Evolutionary conservation across 768 basidiomycete genomes (phyloP), one percentile per base, ranked within the genome.

Genomic region (Calocybe cyanea): DNA sequence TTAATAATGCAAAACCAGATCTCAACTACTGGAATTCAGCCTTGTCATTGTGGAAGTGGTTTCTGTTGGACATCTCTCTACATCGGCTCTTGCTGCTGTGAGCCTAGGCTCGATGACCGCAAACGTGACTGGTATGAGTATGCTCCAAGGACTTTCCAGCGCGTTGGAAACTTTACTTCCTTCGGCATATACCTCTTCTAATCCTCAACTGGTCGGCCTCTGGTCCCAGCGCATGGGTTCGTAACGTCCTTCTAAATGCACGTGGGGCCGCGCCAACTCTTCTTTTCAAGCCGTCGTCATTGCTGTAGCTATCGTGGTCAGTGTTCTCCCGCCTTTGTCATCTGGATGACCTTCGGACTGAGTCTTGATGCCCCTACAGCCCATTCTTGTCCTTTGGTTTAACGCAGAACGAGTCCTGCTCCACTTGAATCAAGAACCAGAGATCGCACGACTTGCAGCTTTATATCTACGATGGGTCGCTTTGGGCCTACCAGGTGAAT

Each of bases 101-200:
- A 83, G 81, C 18, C 64, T 87, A 9, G 83, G 76, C 1, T 80
- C 78, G 11, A 84, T 87, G 81, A 84, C 83, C 0, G 79, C 78
- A 13, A 77, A 73, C 42, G 80, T 83, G 10, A 81, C 86, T 2
- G 85, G 78, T 2, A 84, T 83, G 53, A 85, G 81, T 52, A 83
- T 93, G 43, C 67, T 92, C 7, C 84, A 85, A 51, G 90, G 91
- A 14, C 78, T 93, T 43, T 70, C 79, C 13, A 87, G 85, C 38
- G 82, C 90, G 1, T 78, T 98, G 15, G 94, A 98, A 63, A 93
- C 93, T 0, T 76, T 98, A 55, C 78, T 96, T 9, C 94, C 95
- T 0, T 81, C 90, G 24, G 92, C 94, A 15, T 98, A 88, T 91
- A 93, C 95, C 0, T 91, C 90, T 1, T 58, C 80, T 1, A 80